Evolutionary conservation across 805 yeast genomes (phyloP).

Genomic region (Candida michaelii): DNA sequence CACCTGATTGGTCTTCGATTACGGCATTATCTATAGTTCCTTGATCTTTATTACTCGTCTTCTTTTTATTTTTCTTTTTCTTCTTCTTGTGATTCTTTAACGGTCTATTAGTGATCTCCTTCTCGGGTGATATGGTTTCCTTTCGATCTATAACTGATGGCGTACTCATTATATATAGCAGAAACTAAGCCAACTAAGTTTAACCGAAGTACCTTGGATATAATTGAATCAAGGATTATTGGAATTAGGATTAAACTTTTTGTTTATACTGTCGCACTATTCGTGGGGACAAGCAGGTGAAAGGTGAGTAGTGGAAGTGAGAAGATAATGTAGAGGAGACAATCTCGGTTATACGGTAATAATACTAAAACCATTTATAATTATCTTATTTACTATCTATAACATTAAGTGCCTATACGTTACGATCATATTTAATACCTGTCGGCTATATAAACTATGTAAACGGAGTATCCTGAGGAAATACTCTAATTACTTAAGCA

Average conservation of each 20-base stretch:
- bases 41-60: background rate
- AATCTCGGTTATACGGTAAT: too few species aligned
- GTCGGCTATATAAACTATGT: too few species aligned
- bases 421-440: too few species aligned
- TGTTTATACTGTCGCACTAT: background rate
- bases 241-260: background rate
- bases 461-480: too few species aligned
- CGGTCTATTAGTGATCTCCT: constrained; percentile 1
- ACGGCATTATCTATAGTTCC: too few species aligned
- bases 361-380: too few species aligned
- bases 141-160: background rate
- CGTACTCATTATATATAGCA: background rate
- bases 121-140: background rate
- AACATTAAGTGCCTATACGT: too few species aligned
- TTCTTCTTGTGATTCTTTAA: constrained; percentile 6
- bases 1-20: too few species aligned
- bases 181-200: background rate
- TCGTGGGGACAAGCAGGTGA: constrained; percentile 1
- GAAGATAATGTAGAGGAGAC: too few species aligned
- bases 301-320: background rate
- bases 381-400: too few species aligned
- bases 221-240: background rate
- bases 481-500: background rate
- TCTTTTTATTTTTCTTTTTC: constrained; percentile 3
- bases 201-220: background rate